Evolutionary conservation across 495 filamentous ascomycete species (phyloP).

Genomic region (Penicillium cinerascens): DNA sequence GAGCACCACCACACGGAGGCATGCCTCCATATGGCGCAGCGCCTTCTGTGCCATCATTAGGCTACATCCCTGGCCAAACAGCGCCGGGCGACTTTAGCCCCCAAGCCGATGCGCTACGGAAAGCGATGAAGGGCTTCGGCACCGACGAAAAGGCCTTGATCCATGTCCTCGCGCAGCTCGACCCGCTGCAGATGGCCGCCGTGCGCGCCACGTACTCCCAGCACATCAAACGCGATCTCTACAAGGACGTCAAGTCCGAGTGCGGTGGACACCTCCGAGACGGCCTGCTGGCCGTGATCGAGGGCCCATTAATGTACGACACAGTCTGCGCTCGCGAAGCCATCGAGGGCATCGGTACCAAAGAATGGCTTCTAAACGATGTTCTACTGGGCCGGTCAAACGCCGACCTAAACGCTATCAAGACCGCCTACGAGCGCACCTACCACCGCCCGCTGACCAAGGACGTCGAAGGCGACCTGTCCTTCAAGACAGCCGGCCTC

Average conservation of each 20-base stretch:
- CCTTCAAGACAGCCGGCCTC: slow-evolving; percentile 75
- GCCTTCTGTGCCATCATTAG: slow-evolving; percentile 55
- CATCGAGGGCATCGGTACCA: slow-evolving; percentile 76
- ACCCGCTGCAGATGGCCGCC: slow-evolving; percentile 68
- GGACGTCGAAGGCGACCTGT: slow-evolving; percentile 74
- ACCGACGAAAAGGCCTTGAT: slow-evolving; percentile 79
- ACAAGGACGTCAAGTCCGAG: slow-evolving; percentile 72
- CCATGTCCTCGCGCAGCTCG: slow-evolving; percentile 57
- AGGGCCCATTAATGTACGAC: slow-evolving; percentile 74
- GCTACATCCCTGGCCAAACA: slow-evolving; percentile 58
- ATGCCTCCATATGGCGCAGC: slow-evolving; percentile 15
- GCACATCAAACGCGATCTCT: slow-evolving; percentile 60
- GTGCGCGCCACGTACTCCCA: slow-evolving; percentile 63
- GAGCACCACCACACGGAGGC: background rate
- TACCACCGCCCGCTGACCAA: slow-evolving; percentile 59
- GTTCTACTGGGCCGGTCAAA: slow-evolving; percentile 78
- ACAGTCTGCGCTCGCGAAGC: slow-evolving; percentile 60
- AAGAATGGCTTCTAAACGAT: slow-evolving; percentile 81
- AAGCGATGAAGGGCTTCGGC: slow-evolving; percentile 89
- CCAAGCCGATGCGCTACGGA: slow-evolving; percentile 66
- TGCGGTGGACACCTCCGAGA: slow-evolving; percentile 67
- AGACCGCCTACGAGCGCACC: slow-evolving; percentile 63
- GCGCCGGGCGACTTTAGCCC: slow-evolving; percentile 60
- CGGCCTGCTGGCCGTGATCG: slow-evolving; percentile 65
- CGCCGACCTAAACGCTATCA: slow-evolving; percentile 80